Evolutionary conservation across 495 filamentous ascomycete species (phyloP), one percentile per base, ranked within the genome.

Genomic region (Penicillium coffeae): DNA sequence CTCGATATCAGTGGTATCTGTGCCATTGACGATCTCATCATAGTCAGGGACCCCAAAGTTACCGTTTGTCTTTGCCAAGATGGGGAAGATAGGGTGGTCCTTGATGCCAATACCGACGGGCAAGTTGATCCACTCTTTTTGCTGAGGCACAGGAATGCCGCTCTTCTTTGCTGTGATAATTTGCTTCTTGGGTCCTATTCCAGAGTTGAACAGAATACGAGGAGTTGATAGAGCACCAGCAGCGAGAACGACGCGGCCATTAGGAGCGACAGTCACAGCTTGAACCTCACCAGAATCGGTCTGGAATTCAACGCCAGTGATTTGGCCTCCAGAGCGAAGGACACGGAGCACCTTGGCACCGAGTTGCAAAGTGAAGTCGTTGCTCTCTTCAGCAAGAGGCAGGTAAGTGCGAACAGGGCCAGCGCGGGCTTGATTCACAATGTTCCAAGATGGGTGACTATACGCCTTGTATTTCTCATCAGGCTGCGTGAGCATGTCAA

Each of bases 401-500:
- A 90, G 78, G 63, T 90, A 91, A 3, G 86, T 89, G 7, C 80
- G 81, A 55, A 89, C 68, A 38, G 86, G 87, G 9, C 87, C 87
- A 30, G 82, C 82, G 47, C 87, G 77, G 66, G 86, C 74, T 36
- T 81, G 84, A 43, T 80, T 66, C 18, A 70, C 65, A 66, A 79
- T 86, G 79, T 88, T 89, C 66, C 80, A 88, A 8, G 83, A 72
- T n/a, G 82, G 76, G 60, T 83, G 77, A 39, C 79, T 69, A 55
- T 74, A 89, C 21, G 78, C 83, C 52, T 77, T 69, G 66, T 87
- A 81, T 74, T 91, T 91, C 56, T 73, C 50, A 39, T 80, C 69
- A 2, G 86, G 83, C 33, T 71, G 62, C 12, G 71, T 60, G 58
- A 85, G 86, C 34, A 85, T 79, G 3, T 72, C 76, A 37, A 88